Evolutionary conservation across 306 rosid genomes (phyloP).

Genomic region (Inga oerstediana): DNA sequence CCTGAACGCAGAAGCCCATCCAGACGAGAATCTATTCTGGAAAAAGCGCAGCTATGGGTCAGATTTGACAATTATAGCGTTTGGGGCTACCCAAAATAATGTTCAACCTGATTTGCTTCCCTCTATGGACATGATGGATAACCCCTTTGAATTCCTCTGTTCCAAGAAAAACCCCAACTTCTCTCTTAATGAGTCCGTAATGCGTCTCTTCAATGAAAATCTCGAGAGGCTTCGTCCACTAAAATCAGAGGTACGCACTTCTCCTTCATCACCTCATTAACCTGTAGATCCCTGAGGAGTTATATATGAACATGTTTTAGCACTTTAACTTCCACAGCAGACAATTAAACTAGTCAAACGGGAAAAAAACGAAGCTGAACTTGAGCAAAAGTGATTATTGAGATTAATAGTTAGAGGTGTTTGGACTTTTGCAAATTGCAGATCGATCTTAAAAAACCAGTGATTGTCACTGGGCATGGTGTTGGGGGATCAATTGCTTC

Average conservation of each 20-base stretch:
- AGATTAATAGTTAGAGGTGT: neutral
- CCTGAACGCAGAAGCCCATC: neutral
- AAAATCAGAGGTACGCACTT: conserved; percentile 48
- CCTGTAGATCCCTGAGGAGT: neutral
- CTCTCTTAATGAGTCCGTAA: conserved; percentile 38
- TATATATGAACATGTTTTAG: neutral
- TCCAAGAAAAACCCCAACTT: conserved; percentile 21
- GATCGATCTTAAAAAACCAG: conserved; percentile 23
- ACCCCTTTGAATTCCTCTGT: conserved; percentile 52
- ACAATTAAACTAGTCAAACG: neutral
- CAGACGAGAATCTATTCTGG: neutral
- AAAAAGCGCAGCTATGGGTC: neutral
- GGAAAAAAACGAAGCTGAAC: neutral
- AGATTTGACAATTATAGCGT: conserved; percentile 39
- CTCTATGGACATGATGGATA: conserved; percentile 25
- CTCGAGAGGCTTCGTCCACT: conserved; percentile 18
- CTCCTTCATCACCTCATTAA: neutral
- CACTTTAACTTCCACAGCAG: neutral
- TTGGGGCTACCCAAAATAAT: conserved; percentile 31
- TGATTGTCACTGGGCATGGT: conserved; percentile 63
- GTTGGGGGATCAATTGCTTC: conserved; percentile 78
- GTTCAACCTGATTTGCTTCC: conserved; percentile 26
- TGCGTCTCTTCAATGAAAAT: conserved; percentile 32
- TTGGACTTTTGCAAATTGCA: conserved; percentile 12
- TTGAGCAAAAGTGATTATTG: no score